phyloP scores from a whole-genome alignment of 768 basidiomycete species.

The Megacollybia marginata region DNA sequence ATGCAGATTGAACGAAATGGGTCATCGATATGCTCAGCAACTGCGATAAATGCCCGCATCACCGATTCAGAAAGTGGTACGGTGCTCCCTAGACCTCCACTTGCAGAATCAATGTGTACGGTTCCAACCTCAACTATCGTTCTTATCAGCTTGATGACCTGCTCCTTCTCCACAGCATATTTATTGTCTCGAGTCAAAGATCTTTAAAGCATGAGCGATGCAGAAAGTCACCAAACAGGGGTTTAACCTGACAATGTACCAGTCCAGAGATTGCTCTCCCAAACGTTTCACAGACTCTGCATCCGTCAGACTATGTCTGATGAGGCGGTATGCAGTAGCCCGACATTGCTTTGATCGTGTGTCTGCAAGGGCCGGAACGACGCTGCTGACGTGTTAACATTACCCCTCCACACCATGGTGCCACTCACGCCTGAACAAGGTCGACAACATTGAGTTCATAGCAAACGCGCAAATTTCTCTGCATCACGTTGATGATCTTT shows the following conservation, averaged over 20 bases:
- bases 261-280: slow-evolving; percentile 64
- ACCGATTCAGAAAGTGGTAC: slow-evolving; percentile 68
- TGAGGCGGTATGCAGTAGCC: slow-evolving; percentile 75
- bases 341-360: slow-evolving; percentile 63
- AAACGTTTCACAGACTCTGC: slow-evolving; percentile 60
- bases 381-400: slow-evolving; percentile 35
- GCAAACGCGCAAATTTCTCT: slow-evolving; percentile 65
- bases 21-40: slow-evolving; percentile 91
- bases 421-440: slow-evolving; percentile 65
- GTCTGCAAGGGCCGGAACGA: slow-evolving; percentile 77
- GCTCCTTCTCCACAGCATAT: slow-evolving; percentile 80
- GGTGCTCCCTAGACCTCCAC: slow-evolving; percentile 32
- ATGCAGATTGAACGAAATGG: slow-evolving; percentile 76
- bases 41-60: slow-evolving; percentile 84
- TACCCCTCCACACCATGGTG: slow-evolving; percentile 2
- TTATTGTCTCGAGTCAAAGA: slow-evolving; percentile 83
- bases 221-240: slow-evolving; percentile 2
- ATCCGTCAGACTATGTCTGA: slow-evolving; percentile 76
- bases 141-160: slow-evolving; percentile 86
- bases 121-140: slow-evolving; percentile 73
- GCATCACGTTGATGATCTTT: slow-evolving; percentile 56
- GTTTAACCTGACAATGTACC: slow-evolving; percentile 84
- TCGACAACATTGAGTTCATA: slow-evolving; percentile 68
- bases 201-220: slow-evolving; percentile 27
- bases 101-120: slow-evolving; percentile 38